phyloP scores from a whole-genome alignment of 306 rosid genomes.

The Inga leiocalycina region DNA sequence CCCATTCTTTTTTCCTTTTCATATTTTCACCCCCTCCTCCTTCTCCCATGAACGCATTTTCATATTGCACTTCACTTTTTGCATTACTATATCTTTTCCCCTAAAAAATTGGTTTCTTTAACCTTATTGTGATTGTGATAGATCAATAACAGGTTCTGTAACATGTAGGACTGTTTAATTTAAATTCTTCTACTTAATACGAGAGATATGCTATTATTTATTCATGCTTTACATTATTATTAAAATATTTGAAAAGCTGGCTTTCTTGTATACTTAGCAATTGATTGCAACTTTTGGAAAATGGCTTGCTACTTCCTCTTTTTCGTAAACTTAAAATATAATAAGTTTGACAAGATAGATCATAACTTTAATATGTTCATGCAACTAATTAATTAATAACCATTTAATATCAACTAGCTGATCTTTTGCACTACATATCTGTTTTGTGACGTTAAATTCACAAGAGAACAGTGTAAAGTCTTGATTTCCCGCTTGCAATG shows the following conservation, averaged over 20 bases:
- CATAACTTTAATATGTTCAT: conserved; percentile 12
- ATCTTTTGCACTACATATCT: neutral
- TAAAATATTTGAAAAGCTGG: conserved; percentile 2
- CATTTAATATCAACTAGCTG: neutral
- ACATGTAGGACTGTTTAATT: too few species aligned
- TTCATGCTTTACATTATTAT: neutral
- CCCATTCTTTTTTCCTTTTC: neutral
- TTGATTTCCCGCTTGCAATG: neutral
- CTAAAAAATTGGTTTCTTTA: neutral
- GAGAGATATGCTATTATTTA: neutral
- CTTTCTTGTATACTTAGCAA: conserved; percentile 1
- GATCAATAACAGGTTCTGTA: neutral
- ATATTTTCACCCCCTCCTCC: neutral
- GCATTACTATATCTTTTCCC: neutral
- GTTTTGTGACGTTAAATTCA: conserved; percentile 18
- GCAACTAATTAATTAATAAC: conserved; percentile 20
- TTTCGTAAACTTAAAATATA: neutral
- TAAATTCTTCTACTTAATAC: too few species aligned
- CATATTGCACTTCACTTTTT: neutral
- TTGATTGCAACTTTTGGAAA: conserved; percentile 30
- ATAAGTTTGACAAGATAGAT: conserved; percentile 30
- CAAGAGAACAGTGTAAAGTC: conserved; percentile 38
- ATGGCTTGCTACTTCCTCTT: conserved; percentile 3
- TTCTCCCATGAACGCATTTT: neutral
- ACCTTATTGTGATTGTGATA: neutral